phyloP scores from a whole-genome alignment of 108 stramenopile species.

The Nitzschia putrida region DNA sequence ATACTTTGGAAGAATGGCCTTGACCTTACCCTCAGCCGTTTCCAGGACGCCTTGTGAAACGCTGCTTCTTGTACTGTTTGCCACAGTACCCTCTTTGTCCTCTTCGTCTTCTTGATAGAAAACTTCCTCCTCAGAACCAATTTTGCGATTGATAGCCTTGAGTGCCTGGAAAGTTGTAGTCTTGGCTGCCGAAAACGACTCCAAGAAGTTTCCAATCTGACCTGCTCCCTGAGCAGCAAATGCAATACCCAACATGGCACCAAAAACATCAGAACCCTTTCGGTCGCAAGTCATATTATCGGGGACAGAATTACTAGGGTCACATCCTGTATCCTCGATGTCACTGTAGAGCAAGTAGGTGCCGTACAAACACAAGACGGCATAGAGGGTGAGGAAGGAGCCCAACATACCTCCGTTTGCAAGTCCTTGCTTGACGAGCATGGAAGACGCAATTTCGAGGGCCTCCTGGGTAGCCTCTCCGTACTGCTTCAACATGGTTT shows the following conservation, averaged over 20 bases:
- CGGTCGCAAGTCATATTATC: constrained; percentile 43
- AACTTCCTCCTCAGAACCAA: constrained; percentile 38
- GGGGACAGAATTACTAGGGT: constrained; percentile 51
- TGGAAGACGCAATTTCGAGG: constrained; percentile 39
- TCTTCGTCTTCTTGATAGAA: constrained; percentile 42
- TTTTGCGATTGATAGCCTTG: constrained; percentile 55
- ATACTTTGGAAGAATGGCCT: constrained; percentile 51
- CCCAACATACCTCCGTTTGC: constrained; percentile 71
- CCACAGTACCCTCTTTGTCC: constrained; percentile 21
- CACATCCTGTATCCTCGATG: constrained; percentile 54
- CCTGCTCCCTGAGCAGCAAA: constrained; percentile 70
- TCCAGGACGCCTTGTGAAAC: constrained; percentile 15
- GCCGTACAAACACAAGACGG: constrained; percentile 66
- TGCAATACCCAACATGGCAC: constrained; percentile 76
- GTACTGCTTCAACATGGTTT: constrained; percentile 51
- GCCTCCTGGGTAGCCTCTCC: constrained; percentile 59
- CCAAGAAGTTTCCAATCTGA: constrained; percentile 62
- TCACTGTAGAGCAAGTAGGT: constrained; percentile 59
- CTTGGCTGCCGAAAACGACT: constrained; percentile 60
- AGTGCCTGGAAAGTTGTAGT: constrained; percentile 57
- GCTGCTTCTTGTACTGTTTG: neutral
- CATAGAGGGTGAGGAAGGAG: constrained; percentile 59
- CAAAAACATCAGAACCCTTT: constrained; percentile 62
- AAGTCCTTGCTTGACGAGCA: constrained; percentile 51
- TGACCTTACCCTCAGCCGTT: neutral